These are phyloP conservation scores for Leccinum arenicola DNA, from an alignment of 768 basidiomycete species.

Conservation along the genomic window DNA sequence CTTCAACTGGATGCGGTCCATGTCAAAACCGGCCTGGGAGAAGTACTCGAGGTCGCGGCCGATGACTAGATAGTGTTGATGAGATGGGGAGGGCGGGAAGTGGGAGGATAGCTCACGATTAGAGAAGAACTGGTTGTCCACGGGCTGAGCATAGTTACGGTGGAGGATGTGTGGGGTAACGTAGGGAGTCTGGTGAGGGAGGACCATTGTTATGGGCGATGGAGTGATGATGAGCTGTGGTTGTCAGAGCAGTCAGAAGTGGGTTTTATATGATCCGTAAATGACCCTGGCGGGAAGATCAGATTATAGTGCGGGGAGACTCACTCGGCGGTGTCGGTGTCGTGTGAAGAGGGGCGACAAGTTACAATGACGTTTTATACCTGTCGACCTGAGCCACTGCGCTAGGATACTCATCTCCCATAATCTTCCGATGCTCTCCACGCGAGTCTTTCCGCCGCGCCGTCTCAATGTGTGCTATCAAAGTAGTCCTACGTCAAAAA, in stretches of 20 bases:
- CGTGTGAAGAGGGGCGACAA: constrained; percentile 5
- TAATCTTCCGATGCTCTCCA: constrained; percentile 27
- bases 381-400: constrained; percentile 15
- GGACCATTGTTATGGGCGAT: constrained; percentile 52
- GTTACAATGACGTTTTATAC: constrained; percentile 26
- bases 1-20: constrained; percentile 95
- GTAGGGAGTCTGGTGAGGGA: constrained; percentile 74
- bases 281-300: constrained; percentile 6
- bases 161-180: constrained; percentile 89
- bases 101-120: constrained; percentile 47
- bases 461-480: neutral
- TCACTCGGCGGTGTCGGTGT: constrained; percentile 17
- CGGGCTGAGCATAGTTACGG: constrained; percentile 76
- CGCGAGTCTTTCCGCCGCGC: constrained; percentile 21
- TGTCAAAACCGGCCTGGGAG: constrained; percentile 99
- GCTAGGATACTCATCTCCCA: constrained; percentile 26
- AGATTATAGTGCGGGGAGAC: constrained; percentile 6
- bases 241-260: constrained; percentile 10
- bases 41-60: constrained; percentile 94
- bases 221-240: neutral
- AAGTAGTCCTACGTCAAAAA: neutral
- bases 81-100: constrained; percentile 8
- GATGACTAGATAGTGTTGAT: constrained; percentile 56
- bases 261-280: constrained; percentile 26
- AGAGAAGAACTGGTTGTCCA: constrained; percentile 59